Percentiles rank a stretch among this genome's conserved stretches.
Evolutionary conservation across 257 asterid genomes (phyloP).

Genomic region (Ilex asprella): DNA sequence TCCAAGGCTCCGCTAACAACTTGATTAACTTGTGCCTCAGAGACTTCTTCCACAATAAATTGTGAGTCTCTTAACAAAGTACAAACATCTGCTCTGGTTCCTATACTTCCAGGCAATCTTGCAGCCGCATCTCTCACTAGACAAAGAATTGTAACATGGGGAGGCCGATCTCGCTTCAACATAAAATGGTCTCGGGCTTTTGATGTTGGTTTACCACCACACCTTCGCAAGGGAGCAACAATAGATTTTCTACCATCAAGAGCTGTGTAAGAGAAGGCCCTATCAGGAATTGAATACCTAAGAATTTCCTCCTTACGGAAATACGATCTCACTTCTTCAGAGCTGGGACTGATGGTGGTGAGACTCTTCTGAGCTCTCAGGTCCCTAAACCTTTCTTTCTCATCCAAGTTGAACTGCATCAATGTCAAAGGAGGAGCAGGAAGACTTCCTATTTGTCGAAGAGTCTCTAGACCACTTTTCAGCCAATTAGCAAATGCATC

Average conservation of each 20-base stretch:
- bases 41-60: conserved; percentile 83
- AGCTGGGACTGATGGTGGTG: conserved; percentile 76
- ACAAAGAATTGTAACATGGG: conserved; percentile 95
- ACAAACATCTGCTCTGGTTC: conserved; percentile 97
- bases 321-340: conserved; percentile 82
- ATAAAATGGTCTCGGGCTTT: conserved; percentile 98
- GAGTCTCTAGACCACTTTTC: conserved; percentile 95
- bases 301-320: conserved; percentile 89
- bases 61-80: conserved; percentile 94
- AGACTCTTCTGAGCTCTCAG: conserved; percentile 97
- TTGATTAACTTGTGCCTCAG: conserved; percentile 93
- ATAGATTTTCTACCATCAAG: conserved; percentile 92
- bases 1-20: conserved; percentile 98
- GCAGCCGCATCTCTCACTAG: conserved; percentile 99
- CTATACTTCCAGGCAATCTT: conserved; percentile 96
- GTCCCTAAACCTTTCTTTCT: conserved; percentile 96
- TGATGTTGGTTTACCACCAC: conserved; percentile 99
- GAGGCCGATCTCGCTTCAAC: conserved; percentile 93
- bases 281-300: conserved; percentile 92
- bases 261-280: conserved; percentile 88
- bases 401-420: conserved; percentile 74
- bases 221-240: conserved; percentile 97
- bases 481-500: conserved; percentile 98
- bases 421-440: conserved; percentile 78
- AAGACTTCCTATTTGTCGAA: conserved; percentile 92